Evolutionary conservation across 306 rosid genomes (phyloP), one percentile per base, ranked within the genome.

Genomic region (Cicer arietinum): DNA sequence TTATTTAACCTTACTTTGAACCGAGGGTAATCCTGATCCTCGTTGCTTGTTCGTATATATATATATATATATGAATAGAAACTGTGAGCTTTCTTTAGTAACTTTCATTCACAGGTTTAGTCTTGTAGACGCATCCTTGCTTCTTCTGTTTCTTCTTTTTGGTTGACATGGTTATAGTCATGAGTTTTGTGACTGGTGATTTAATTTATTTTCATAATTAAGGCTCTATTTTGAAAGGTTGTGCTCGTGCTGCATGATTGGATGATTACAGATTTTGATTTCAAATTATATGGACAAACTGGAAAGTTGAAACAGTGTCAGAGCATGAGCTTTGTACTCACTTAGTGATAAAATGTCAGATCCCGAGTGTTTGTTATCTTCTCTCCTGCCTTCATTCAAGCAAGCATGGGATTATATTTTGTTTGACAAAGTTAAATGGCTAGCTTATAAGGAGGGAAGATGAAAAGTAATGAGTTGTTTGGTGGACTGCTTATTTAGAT

Each of bases 1-100:
- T 75, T 25, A 51, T 51, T 40, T 59, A 13, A 10, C 44, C 30
- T 16, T 71, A 58, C 25, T 67, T 52, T 22, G 13, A 50, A 54
- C 56, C 3, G 43, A 44, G n/a, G 51, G 17, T 56, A 46, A 47
- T 44, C 10, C 22, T 25, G 22, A 1, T 67, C 58, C 41, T 46
- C 13, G 10, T 25, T 11, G 37, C 57, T 40, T 47, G 63, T 14
- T 46, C 25, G 22, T 71, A 6, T 10, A 8, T 48, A 6, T 50
- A 20, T 20, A 20, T 20, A 25, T 30, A 30, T 10, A 8, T 48
- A 6, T 50, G 39, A 48, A 78, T 46, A 8, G 20, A 47, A 57
- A 16, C 42, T 39, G 7, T 3, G 60, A 53, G 43, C 52, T 9
- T 37, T 53, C 53, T 80, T 56, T 53, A 41, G 64, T 59, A 30